phyloP scores from a whole-genome alignment of 1,284 basidiomycete species.

The Tilletiopsis washingtonensis region DNA sequence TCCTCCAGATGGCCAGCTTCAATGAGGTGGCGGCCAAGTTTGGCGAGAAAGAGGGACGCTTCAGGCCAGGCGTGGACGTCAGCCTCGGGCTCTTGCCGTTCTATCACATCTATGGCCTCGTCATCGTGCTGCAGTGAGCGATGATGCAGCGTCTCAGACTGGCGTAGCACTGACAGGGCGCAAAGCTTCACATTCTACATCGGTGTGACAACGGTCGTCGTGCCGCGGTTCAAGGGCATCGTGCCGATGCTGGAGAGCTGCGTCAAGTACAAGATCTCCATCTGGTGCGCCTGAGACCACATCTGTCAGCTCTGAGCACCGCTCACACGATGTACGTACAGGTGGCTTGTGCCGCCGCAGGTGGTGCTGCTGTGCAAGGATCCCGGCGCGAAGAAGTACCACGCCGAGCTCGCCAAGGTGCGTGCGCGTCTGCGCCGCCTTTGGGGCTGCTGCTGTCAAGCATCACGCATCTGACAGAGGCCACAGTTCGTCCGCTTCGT shows the following conservation, averaged over 20 bases:
- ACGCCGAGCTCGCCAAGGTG: conserved; percentile 14
- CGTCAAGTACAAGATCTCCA: conserved; percentile 19
- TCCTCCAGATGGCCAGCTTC: conserved; percentile 8
- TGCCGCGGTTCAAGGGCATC: conserved; percentile 33
- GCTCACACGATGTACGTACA: background rate
- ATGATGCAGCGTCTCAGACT: too few relatives aligned
- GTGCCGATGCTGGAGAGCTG: conserved; percentile 32
- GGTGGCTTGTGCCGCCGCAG: conserved; percentile 15
- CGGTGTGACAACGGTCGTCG: conserved; percentile 16
- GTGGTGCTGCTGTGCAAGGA: conserved; percentile 15
- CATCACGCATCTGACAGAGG: background rate
- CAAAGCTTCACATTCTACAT: conserved; percentile 10
- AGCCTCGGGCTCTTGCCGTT: conserved; percentile 28
- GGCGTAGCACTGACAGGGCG: too few relatives aligned
- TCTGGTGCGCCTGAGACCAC: conserved; percentile 4
- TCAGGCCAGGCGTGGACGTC: conserved; percentile 28
- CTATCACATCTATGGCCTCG: conserved; percentile 24
- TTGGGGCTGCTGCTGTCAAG: background rate
- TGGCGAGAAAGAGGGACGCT: conserved; percentile 16
- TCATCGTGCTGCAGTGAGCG: conserved; percentile 9
- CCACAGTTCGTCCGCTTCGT: conserved; percentile 17
- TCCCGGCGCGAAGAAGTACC: conserved; percentile 9
- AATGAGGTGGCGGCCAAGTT: conserved; percentile 10
- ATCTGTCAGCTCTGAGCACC: background rate
- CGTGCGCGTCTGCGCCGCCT: background rate